phyloP scores from a whole-genome alignment of 345 rosid species.

The Euphorbia pulcherrima region DNA sequence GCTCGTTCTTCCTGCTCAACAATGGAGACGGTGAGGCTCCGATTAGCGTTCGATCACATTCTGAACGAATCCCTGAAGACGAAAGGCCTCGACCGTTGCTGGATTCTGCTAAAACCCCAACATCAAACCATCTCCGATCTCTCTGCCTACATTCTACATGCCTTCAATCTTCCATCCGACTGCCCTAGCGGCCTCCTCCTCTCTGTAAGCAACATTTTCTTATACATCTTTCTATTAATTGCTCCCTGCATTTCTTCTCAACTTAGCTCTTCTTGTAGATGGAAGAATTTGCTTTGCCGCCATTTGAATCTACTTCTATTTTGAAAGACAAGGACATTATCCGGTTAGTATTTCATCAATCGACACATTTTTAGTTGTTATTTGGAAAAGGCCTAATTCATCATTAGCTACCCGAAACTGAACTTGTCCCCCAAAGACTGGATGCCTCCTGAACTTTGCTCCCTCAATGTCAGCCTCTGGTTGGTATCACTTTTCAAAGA shows the following conservation, averaged over 20 bases:
- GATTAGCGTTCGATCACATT: conserved; percentile 49
- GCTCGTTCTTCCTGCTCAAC: conserved; percentile 14
- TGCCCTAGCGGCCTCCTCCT: conserved; percentile 77
- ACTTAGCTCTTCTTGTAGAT: conserved; percentile 45
- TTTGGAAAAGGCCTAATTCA: too few species aligned
- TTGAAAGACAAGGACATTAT: conserved; percentile 75
- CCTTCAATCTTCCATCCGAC: conserved; percentile 51
- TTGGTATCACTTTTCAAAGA: too few species aligned
- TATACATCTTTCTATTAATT: not conserved
- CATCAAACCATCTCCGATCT: conserved; percentile 64
- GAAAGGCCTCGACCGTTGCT: conserved; percentile 59
- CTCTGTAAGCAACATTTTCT: conserved; percentile 34
- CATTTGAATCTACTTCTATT: conserved; percentile 68
- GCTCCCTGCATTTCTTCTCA: not conserved
- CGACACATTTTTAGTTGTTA: not conserved
- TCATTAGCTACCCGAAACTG: too few species aligned
- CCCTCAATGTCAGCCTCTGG: too few species aligned
- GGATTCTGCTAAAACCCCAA: conserved; percentile 75
- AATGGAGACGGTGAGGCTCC: conserved; percentile 57
- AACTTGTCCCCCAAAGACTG: too few species aligned
- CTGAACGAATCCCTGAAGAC: conserved; percentile 55
- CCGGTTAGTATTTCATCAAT: conserved; percentile 40
- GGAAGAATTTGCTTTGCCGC: conserved; percentile 87
- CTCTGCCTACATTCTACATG: conserved; percentile 46
- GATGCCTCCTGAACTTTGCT: too few species aligned